These are phyloP conservation scores for Boletellus deceptivus DNA, from an alignment of 1,284 basidiomycete species.

Conservation along the genomic window DNA sequence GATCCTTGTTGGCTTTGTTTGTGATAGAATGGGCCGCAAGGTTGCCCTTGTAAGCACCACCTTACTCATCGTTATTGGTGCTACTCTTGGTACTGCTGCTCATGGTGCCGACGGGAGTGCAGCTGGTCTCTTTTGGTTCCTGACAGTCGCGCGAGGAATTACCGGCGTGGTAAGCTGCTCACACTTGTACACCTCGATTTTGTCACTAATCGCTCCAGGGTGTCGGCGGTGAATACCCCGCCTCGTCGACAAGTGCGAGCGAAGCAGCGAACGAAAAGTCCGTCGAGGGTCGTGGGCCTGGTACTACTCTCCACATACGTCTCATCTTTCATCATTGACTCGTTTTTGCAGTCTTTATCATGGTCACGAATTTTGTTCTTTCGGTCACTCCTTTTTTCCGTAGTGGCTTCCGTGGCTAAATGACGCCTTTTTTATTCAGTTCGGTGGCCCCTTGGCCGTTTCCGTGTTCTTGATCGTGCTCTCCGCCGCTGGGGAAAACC, in stretches of 20 bases:
- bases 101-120: slow-evolving; percentile 59
- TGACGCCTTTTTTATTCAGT: slow-evolving; percentile 34
- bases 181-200: not conserved
- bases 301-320: slow-evolving; percentile 29
- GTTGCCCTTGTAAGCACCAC: slow-evolving; percentile 71
- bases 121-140: slow-evolving; percentile 72
- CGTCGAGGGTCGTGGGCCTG: slow-evolving; percentile 58
- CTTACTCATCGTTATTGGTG: slow-evolving; percentile 67
- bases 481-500: slow-evolving; percentile 59
- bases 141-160: slow-evolving; percentile 70
- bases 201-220: slow-evolving; percentile 40
- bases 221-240: slow-evolving; percentile 78
- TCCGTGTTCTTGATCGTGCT: slow-evolving; percentile 73
- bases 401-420: slow-evolving; percentile 11
- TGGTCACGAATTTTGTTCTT: slow-evolving; percentile 73
- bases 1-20: slow-evolving; percentile 63
- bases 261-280: slow-evolving; percentile 76
- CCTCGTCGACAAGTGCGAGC: slow-evolving; percentile 62
- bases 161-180: slow-evolving; percentile 59
- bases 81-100: slow-evolving; percentile 70
- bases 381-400: slow-evolving; percentile 34
- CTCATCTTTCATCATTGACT: slow-evolving; percentile 2
- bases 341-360: slow-evolving; percentile 53
- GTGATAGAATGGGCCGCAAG: slow-evolving; percentile 72
- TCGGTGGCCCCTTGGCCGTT: slow-evolving; percentile 70